phyloP scores from a whole-genome alignment of 495 filamentous ascomycete genomes.

The Aspergillus taichungensis region DNA sequence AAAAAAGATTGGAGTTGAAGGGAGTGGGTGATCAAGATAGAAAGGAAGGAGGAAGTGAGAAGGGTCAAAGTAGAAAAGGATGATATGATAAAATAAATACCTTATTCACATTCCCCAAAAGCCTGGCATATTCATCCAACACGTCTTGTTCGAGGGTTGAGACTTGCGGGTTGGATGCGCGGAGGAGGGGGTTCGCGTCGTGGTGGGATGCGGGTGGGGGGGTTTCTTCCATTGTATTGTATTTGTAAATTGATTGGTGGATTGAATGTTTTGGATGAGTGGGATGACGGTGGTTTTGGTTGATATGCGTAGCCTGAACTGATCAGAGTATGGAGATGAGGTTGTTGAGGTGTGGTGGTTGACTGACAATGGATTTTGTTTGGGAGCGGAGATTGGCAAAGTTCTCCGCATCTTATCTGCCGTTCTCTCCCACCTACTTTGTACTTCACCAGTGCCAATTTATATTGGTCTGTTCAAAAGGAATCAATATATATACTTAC shows the following conservation, averaged over 20 bases:
- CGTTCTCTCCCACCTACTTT: too few species aligned
- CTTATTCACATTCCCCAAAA: constrained; percentile 87
- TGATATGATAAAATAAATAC: too few species aligned
- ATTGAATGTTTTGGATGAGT: not conserved
- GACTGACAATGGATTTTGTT: too few species aligned
- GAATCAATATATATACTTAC: too few species aligned
- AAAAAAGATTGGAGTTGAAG: too few species aligned
- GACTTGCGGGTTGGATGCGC: constrained; percentile 29
- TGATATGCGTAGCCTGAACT: not conserved
- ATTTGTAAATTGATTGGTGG: not conserved
- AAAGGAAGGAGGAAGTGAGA: not conserved
- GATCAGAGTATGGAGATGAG: not conserved
- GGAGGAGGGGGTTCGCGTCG: constrained; percentile 24
- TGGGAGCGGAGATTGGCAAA: too few species aligned
- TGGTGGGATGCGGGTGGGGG: constrained; percentile 10
- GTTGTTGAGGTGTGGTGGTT: too few species aligned
- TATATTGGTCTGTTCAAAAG: too few species aligned
- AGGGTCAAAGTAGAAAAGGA: not conserved
- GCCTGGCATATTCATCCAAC: constrained; percentile 80
- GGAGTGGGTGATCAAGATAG: not conserved
- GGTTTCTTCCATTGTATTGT: constrained; percentile 12
- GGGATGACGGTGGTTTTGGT: not conserved
- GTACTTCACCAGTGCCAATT: too few species aligned
- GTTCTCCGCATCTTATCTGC: too few species aligned
- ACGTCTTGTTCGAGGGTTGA: constrained; percentile 87